Conservation (phyloP, 108 stramenopile genomes). For the Nitzschia sp. region DNA sequence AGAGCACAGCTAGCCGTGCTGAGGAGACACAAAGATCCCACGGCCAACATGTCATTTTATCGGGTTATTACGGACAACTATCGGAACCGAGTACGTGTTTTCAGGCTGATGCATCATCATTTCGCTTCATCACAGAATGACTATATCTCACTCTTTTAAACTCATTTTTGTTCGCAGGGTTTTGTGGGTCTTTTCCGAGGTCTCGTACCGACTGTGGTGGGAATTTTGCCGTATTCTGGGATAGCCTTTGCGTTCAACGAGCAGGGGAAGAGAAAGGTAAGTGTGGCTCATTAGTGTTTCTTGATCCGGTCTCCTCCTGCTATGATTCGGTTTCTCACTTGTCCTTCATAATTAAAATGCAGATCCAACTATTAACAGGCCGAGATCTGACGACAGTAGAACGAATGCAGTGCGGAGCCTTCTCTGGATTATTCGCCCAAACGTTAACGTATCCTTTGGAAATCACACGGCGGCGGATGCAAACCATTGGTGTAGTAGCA, state of each 20-base stretch:
- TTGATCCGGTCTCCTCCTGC: neutral
- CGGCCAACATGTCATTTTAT: conserved; percentile 32
- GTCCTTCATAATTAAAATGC: neutral
- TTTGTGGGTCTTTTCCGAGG: conserved; percentile 81
- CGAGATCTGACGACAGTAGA: conserved; percentile 86
- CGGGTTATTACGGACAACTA: conserved; percentile 45
- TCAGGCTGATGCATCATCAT: neutral
- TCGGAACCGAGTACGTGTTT: conserved; percentile 27
- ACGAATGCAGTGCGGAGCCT: conserved; percentile 83
- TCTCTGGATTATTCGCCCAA: conserved; percentile 92
- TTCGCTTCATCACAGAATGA: neutral
- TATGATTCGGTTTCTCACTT: neutral
- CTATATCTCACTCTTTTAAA: neutral
- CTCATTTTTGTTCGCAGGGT: conserved; percentile 41
- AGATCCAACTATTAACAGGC: conserved; percentile 60
- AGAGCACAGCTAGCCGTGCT: conserved; percentile 95
- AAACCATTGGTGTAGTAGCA: conserved; percentile 89
- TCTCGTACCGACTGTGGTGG: conserved; percentile 88
- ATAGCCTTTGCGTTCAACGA: conserved; percentile 94
- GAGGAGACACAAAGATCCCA: conserved; percentile 30
- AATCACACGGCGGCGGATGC: conserved; percentile 94
- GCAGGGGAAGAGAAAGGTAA: conserved; percentile 84
- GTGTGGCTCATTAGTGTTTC: conserved; percentile 5
- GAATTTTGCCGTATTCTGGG: conserved; percentile 96
- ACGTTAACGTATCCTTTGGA: conserved; percentile 93